Percentiles rank a stretch among this genome's conserved stretches.
phyloP scores from a whole-genome alignment of 192 early-diverging fungal species.

The Umbelopsis ramanniana region DNA sequence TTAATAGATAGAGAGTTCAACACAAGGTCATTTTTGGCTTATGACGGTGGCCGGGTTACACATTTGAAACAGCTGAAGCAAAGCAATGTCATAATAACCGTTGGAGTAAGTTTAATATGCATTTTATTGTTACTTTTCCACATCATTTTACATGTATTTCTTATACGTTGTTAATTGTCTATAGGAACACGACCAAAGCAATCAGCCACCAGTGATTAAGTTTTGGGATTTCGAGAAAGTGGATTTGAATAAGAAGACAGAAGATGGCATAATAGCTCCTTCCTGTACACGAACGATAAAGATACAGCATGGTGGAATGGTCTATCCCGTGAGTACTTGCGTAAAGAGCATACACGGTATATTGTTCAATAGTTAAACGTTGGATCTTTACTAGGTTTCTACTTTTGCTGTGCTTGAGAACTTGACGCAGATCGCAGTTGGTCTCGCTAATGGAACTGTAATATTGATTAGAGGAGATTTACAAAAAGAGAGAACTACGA shows the following conservation, averaged over 20 bases:
- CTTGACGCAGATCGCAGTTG: slow-evolving; percentile 88
- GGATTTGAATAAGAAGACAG: slow-evolving; percentile 44
- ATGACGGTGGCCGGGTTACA: slow-evolving; percentile 68
- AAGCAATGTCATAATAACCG: slow-evolving; percentile 77
- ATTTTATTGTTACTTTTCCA: slow-evolving; percentile 28
- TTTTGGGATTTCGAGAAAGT: slow-evolving; percentile 78
- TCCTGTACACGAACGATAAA: slow-evolving; percentile 65
- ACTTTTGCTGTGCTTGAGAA: slow-evolving; percentile 78
- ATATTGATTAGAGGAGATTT: slow-evolving; percentile 84
- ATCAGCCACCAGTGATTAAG: slow-evolving; percentile 65
- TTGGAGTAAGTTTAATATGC: slow-evolving; percentile 64
- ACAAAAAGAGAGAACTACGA: slow-evolving; percentile 74
- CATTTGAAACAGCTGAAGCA: slow-evolving; percentile 84
- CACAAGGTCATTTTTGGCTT: slow-evolving; percentile 67
- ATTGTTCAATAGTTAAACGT: too few relatives aligned
- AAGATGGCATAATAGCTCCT: slow-evolving; percentile 54
- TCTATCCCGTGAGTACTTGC: slow-evolving; percentile 60
- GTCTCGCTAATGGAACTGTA: slow-evolving; percentile 91
- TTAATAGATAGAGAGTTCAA: slow-evolving; percentile 69
- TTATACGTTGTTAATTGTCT: background rate
- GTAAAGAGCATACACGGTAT: too few relatives aligned
- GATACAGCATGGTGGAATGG: slow-evolving; percentile 65
- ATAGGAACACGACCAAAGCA: slow-evolving; percentile 53
- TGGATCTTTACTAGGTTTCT: slow-evolving; percentile 41
- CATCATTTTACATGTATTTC: background rate